A percentile compares a stretch with the other conserved stretches of the same genome.
Conservation (phyloP, 768 basidiomycete genomes). For the Cystobasidium onofrii region DNA sequence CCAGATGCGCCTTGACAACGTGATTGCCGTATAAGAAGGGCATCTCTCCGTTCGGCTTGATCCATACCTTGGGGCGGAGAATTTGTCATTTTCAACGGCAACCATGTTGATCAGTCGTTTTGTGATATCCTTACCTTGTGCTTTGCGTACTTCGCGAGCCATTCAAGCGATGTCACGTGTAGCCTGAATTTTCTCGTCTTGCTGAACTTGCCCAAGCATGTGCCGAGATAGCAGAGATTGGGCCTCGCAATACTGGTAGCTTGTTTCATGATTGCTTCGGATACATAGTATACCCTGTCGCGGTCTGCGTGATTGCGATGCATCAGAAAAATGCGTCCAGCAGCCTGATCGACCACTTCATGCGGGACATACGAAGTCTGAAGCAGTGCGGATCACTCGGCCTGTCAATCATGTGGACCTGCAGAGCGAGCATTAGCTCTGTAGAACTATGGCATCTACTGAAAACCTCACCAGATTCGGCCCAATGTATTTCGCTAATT, state of each 20-base stretch:
- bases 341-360: neutral
- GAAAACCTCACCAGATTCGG: slow-evolving; percentile 84
- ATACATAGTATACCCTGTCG: slow-evolving; percentile 93
- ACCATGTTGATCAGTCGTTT: too few relatives aligned
- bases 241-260: slow-evolving; percentile 84
- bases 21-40: slow-evolving; percentile 99
- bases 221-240: slow-evolving; percentile 84
- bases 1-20: slow-evolving; percentile 95
- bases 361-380: slow-evolving; percentile 24
- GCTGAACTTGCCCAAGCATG: slow-evolving; percentile 94
- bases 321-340: neutral
- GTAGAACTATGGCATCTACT: too few relatives aligned
- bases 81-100: neutral
- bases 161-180: slow-evolving; percentile 86
- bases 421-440: neutral
- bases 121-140: slow-evolving; percentile 66
- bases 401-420: slow-evolving; percentile 66
- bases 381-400: slow-evolving; percentile 88
- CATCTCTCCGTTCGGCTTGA: slow-evolving; percentile 98
- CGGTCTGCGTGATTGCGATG: slow-evolving; percentile 49
- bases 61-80: slow-evolving; percentile 66
- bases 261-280: slow-evolving; percentile 85
- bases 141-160: slow-evolving; percentile 90
- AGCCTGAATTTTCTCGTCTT: slow-evolving; percentile 97
- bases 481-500: slow-evolving; percentile 95